Base-by-base conservation (phyloP, 2,329 filamentous ascomycete genomes). In the Xylariaceae sp. region DNA sequence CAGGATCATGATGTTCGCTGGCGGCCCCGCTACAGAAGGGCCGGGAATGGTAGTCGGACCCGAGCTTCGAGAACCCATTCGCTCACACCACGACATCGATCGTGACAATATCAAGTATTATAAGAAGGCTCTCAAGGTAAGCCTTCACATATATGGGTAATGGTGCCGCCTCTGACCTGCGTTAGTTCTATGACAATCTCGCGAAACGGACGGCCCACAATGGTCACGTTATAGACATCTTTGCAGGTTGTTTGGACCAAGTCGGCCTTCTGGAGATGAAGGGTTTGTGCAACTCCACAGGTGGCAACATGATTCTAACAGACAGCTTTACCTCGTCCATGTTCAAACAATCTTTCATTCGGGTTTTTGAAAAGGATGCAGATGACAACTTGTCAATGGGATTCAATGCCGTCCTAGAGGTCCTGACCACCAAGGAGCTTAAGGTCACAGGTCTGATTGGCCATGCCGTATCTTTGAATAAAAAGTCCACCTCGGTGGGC, bases 61-160 rank as follows among this genome's bases (percentile, higher is more conserved):
- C 21, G 94, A 99, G 73, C 77, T 99, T 61, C 88, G 92, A 70
- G 94, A 99, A 71, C 91, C 95, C 9, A 97, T 99, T 61, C 87
- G 94, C 68, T 97, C 92, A 40, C 94, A 99, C 74, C 94, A 99
- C 73, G 94, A 99, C 67, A 99, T 99, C 71, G 94, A 99, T 70
- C 85, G 92, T 54, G 94, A 99, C 72, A 96, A 96, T 70, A 95
- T 96, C 76, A 99, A 99, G 73, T 96, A 97, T 75, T 97, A 95
- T 76, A 99, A 99, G 80, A 99, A 99, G 76, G 94, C 94, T 19
- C 74, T 96, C 47, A 99, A 97, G 84, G 88, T 90, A 71, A 54
- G 77, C 40, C 13, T 18, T 30, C 39, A 18, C 10, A 40, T 47
- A 12, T 18, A 40, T 12, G 19, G n/a, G 19, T n/a, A 34, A 32